Conservation (phyloP, 2,329 filamentous ascomycete genomes). For the Chalaropsis thielavioides region DNA sequence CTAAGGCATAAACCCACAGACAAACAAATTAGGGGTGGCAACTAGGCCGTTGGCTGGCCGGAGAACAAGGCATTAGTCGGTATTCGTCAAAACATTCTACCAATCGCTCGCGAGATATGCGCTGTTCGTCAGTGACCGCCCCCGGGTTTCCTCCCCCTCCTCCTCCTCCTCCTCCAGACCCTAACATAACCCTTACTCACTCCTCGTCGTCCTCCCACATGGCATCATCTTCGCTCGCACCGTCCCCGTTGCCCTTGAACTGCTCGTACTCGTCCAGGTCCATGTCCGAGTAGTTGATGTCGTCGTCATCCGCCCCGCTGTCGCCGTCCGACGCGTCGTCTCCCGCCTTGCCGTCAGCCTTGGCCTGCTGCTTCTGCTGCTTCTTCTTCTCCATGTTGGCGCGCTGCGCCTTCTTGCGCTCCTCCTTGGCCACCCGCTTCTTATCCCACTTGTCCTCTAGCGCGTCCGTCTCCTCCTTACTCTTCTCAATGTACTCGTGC, state of each 20-base stretch:
- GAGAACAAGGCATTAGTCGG: no score
- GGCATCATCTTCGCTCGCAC: constrained; percentile 10
- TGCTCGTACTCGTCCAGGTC: constrained; percentile 32
- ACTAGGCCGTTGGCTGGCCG: no score
- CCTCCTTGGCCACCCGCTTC: constrained; percentile 65
- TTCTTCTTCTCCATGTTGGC: constrained; percentile 85
- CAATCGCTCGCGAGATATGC: no score
- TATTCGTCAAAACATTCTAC: no score
- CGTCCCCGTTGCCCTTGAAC: constrained; percentile 15
- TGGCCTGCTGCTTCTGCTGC: constrained; percentile 29
- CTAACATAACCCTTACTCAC: not conserved
- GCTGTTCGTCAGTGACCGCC: no score
- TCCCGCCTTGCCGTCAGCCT: constrained; percentile 25
- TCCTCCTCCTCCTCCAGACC: no score
- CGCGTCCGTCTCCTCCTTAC: constrained; percentile 57
- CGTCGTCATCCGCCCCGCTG: constrained; percentile 28
- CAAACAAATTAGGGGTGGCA: no score
- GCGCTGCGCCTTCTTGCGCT: constrained; percentile 65
- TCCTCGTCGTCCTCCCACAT: constrained; percentile 16
- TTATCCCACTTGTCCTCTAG: constrained; percentile 74
- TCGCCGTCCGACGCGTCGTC: constrained; percentile 26
- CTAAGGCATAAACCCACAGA: no score
- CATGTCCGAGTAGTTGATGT: constrained; percentile 23
- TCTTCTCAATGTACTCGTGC: constrained; percentile 90
- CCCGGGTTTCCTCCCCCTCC: no score